Evolutionary conservation across 1,284 basidiomycete species (phyloP).

Genomic region (Heterobasidion parviporum): DNA sequence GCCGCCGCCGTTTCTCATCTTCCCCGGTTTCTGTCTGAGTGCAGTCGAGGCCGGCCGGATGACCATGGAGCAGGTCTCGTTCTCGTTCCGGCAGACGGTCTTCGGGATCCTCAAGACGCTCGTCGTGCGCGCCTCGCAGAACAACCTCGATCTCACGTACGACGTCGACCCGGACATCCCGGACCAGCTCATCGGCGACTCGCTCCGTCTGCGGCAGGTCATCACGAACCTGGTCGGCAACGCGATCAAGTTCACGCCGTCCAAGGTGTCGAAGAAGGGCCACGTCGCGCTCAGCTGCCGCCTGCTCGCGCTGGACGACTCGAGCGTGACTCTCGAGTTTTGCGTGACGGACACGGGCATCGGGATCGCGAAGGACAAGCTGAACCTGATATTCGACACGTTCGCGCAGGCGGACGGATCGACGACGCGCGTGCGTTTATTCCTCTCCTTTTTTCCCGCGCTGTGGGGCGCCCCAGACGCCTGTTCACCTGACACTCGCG

Average conservation of each 20-base stretch:
- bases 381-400: conserved; percentile 98
- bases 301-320: conserved; percentile 65
- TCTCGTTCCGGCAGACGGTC: conserved; percentile 94
- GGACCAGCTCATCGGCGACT: conserved; percentile 95
- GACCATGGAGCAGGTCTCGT: conserved; percentile 99
- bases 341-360: conserved; percentile 98
- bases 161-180: conserved; percentile 95
- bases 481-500: not conserved
- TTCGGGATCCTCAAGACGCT: conserved; percentile 98
- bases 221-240: conserved; percentile 95
- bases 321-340: conserved; percentile 88
- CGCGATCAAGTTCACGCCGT: conserved; percentile 93
- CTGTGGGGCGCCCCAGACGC: not conserved
- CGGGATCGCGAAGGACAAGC: conserved; percentile 97
- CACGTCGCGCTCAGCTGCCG: conserved; percentile 88
- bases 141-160: conserved; percentile 94
- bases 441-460: not conserved
- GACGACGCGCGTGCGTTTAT: conserved; percentile 64
- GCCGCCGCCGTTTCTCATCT: not conserved
- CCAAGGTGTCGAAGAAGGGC: conserved; percentile 71
- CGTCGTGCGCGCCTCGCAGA: conserved; percentile 96
- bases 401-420: conserved; percentile 98
- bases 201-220: conserved; percentile 86
- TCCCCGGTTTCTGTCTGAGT: conserved; percentile 6
- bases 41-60: conserved; percentile 96